Evolutionary conservation across 2,329 filamentous ascomycete genomes (phyloP).

Genomic region (Xylaria sp.): DNA sequence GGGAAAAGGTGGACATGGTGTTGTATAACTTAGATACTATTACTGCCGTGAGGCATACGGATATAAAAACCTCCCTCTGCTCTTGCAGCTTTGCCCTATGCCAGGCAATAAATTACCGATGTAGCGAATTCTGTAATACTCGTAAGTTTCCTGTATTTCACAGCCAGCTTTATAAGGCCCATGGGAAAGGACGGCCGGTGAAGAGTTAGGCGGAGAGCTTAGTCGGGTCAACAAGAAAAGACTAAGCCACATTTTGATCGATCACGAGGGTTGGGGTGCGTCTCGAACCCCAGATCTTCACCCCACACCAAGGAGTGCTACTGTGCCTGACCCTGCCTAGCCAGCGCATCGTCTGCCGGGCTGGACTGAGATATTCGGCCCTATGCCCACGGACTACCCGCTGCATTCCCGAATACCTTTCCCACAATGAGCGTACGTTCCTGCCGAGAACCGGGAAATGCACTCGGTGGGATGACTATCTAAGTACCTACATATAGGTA

Average conservation of each 20-base stretch:
- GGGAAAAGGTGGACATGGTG: constrained; percentile 10
- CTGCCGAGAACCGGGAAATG: constrained; percentile 4
- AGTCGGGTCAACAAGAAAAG: background rate
- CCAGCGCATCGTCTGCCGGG: constrained; percentile 18
- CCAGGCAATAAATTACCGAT: background rate
- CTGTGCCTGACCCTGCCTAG: background rate
- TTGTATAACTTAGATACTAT: constrained; percentile 26
- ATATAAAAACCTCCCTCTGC: constrained; percentile 30
- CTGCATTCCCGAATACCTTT: background rate
- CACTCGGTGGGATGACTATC: background rate
- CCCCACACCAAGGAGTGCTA: constrained; percentile 19
- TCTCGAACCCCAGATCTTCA: constrained; percentile 27
- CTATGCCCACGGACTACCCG: constrained; percentile 14
- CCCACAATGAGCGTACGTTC: background rate
- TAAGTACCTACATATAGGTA: too few species aligned
- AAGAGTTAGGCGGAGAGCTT: background rate
- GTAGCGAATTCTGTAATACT: background rate
- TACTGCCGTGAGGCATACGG: constrained; percentile 15
- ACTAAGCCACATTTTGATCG: background rate
- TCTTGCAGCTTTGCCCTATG: constrained; percentile 12
- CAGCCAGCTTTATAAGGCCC: background rate
- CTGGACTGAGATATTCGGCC: constrained; percentile 31
- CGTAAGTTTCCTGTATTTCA: background rate
- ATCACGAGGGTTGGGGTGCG: constrained; percentile 1
- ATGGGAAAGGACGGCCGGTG: background rate